Percentiles rank a stretch among this genome's conserved stretches.
Evolutionary conservation across 225 moss, liverwort and hornwort genomes (phyloP).

Genomic region (Marchantia paleacea): DNA sequence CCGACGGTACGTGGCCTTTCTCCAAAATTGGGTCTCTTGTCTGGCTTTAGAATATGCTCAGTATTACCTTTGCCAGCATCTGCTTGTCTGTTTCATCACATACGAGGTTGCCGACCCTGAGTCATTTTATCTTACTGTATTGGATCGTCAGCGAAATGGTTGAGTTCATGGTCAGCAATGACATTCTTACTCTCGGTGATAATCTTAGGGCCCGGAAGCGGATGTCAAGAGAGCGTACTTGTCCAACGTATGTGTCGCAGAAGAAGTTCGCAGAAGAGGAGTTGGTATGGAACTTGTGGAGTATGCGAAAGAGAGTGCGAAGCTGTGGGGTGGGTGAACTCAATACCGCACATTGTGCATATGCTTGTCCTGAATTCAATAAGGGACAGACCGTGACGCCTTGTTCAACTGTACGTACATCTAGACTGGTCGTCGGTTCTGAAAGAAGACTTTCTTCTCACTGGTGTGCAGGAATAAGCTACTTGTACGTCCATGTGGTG

Average conservation of each 20-base stretch:
- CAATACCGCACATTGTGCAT: not conserved
- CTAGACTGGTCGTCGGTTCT: too few relatives aligned
- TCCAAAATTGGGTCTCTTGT: too few relatives aligned
- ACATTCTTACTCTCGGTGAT: too few relatives aligned
- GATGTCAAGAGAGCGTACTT: constrained; percentile 42
- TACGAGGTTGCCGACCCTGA: not conserved
- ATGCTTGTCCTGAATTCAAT: not conserved
- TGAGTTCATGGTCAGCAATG: not conserved
- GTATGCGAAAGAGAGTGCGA: constrained; percentile 32
- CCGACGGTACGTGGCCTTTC: constrained; percentile 29
- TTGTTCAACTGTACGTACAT: too few relatives aligned
- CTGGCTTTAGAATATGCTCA: not conserved
- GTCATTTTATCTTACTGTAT: not conserved
- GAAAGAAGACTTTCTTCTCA: too few relatives aligned
- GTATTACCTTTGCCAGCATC: not conserved
- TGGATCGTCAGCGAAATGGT: not conserved
- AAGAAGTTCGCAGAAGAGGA: constrained; percentile 47
- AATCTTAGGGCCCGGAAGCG: constrained; percentile 35
- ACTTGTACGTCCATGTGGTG: constrained; percentile 46
- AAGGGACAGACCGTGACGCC: too few relatives aligned
- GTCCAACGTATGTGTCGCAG: constrained; percentile 52
- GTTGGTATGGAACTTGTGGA: constrained; percentile 42
- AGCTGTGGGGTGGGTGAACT: constrained; percentile 40
- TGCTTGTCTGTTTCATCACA: not conserved
- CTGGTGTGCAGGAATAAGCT: constrained; percentile 34